Base-by-base conservation (phyloP, 768 basidiomycete species). In the Tulasnella sp. region DNA sequence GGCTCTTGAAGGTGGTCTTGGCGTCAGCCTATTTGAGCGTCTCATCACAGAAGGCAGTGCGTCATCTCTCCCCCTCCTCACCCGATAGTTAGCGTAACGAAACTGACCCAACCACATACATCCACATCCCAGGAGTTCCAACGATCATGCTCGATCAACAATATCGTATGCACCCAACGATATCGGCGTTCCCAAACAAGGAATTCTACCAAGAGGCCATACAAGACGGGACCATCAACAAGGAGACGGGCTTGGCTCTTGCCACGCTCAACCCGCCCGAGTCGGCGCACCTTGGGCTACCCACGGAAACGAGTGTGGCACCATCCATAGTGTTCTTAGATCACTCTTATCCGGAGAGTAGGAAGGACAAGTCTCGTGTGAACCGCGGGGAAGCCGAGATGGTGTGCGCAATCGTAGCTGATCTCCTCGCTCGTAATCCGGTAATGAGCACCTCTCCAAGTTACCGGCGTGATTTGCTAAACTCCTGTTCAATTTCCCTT, bases 101-200 rank as follows among this genome's bases (percentile, higher is more conserved):
- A 56, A 49, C 9, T 22, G 22, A 25, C 25, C 45, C 19, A 25
- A 38, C 19, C 30, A 9, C 10, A 15, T 60, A 15, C 45, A 11
- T 1, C 17, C 15, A 17, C 43, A n/a, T 45, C 29, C 1, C 29
- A 62, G 61, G 24, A 27, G 34, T 89, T n/a, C 90, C 91, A 9
- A 85, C 87, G 3, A 80, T 92, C 62, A 92, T 93, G 85, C 80
- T 97, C 59, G 85, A 94, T 67, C 78, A 81, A n/a, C 92, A 97
- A 71, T 97, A 96, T 66, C 83, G 92, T 34, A 97, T 97, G 92
- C 91, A 93, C 65, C 93, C 92, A 11, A 74, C 75, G 38, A 92
- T 97, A 65, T 89, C 92, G 1, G 76, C 76, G 21, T 97, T 97
- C 73, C 91, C 93, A 9, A 83, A 86, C 38, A 68, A 74, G 25